phyloP scores from a whole-genome alignment of 1,284 basidiomycete genomes.

The Heterobasidion annosum region DNA sequence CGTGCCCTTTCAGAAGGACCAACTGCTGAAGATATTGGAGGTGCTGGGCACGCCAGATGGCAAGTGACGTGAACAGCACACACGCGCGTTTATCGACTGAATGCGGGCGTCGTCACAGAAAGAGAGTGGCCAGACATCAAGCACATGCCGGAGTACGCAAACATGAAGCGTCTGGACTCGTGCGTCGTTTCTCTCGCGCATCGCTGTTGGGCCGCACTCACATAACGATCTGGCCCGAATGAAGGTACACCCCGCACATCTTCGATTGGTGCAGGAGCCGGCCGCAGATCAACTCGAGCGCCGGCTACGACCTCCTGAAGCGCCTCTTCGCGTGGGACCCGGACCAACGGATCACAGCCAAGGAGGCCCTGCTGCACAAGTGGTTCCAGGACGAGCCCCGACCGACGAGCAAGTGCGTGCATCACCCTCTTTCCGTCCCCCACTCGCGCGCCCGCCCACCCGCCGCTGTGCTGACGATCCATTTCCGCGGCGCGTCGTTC shows the following conservation, averaged over 20 bases:
- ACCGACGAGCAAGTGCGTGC: conserved; percentile 63
- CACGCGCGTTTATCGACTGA: too few relatives aligned
- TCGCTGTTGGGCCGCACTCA: conserved; percentile 1
- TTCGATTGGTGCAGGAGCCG: conserved; percentile 72
- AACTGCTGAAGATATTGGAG: conserved; percentile 92
- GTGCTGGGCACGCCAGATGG: conserved; percentile 86
- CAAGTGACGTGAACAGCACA: conserved; percentile 20
- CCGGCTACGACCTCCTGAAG: conserved; percentile 79
- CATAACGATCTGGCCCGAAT: not conserved
- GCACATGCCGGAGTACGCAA: conserved; percentile 83
- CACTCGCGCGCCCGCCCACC: too few relatives aligned
- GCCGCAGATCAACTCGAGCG: conserved; percentile 36
- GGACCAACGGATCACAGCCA: conserved; percentile 75
- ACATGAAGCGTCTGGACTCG: conserved; percentile 75
- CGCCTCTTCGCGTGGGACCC: conserved; percentile 89
- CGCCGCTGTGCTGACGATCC: too few relatives aligned
- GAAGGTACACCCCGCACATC: conserved; percentile 61
- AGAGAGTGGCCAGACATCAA: conserved; percentile 84
- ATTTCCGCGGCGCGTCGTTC: too few relatives aligned
- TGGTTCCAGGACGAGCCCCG: conserved; percentile 76
- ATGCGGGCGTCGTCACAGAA: conserved; percentile 30
- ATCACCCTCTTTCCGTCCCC: not conserved
- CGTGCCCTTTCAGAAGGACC: conserved; percentile 92
- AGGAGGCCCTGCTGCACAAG: conserved; percentile 71
- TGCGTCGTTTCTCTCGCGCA: conserved; percentile 25